Percentiles rank a stretch among this genome's conserved stretches.
Conservation (phyloP, 345 rosid genomes). For the Eucalyptus dawsonii region DNA sequence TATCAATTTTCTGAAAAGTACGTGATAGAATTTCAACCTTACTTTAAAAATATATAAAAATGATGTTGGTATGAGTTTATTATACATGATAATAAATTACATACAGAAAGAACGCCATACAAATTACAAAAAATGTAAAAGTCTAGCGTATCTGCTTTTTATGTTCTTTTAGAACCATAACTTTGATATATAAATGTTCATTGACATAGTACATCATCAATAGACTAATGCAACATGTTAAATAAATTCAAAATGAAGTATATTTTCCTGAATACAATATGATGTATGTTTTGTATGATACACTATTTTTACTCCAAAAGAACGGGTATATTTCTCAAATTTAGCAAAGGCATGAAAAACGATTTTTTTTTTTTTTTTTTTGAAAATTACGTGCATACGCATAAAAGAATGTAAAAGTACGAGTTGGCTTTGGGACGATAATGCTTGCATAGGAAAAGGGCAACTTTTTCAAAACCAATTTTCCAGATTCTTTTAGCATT, state of each 20-base stretch:
- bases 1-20: not conserved
- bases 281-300: not conserved
- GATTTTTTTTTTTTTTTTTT: not conserved
- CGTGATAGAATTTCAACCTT: not conserved
- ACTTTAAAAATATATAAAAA: not conserved
- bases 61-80: not conserved
- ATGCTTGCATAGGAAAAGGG: not conserved
- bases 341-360: not conserved
- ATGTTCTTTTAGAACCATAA: no score
- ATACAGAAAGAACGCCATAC: not conserved
- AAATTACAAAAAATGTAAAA: no score
- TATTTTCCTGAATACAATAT: not conserved
- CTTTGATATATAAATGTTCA: not conserved
- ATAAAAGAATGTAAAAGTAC: not conserved
- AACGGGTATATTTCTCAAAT: not conserved
- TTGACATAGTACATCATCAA: not conserved
- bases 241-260: not conserved
- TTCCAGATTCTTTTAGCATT: not conserved
- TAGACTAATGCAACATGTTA: not conserved
- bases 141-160: no score
- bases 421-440: not conserved
- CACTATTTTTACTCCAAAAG: not conserved
- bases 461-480: not conserved
- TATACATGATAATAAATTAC: no score
- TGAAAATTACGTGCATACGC: not conserved